Evolutionary conservation across 2,329 filamentous ascomycete genomes (phyloP).

Genomic region (Colletotrichum tamarilloi): DNA sequence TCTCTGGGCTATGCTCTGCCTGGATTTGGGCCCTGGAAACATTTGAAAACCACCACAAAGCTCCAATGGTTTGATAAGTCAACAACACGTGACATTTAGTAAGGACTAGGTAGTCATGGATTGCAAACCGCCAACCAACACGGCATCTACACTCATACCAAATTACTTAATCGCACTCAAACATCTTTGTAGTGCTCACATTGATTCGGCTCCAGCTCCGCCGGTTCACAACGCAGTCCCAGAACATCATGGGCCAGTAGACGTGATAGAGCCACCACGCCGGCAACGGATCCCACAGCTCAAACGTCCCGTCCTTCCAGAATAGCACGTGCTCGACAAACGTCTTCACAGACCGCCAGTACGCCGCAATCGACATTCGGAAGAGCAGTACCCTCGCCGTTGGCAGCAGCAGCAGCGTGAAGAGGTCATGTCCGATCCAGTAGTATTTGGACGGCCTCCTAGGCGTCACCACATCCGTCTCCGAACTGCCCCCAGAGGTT

Average conservation of each 20-base stretch:
- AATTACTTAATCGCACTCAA: slow-evolving; percentile 37
- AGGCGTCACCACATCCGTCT: slow-evolving; percentile 34
- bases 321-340: slow-evolving; percentile 53
- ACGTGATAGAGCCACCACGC: slow-evolving; percentile 68
- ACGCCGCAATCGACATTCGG: neutral
- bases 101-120: neutral
- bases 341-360: slow-evolving; percentile 37
- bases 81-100: neutral
- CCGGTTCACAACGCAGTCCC: slow-evolving; percentile 53
- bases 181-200: slow-evolving; percentile 67
- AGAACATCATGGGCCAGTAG: slow-evolving; percentile 66
- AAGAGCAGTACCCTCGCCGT: slow-evolving; percentile 55
- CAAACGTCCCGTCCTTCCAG: slow-evolving; percentile 68
- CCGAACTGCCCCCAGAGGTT: slow-evolving; percentile 34
- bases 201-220: slow-evolving; percentile 73
- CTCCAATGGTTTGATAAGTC: neutral
- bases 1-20: neutral
- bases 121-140: neutral
- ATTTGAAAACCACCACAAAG: neutral
- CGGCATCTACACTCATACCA: neutral
- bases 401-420: slow-evolving; percentile 61
- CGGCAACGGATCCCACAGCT: slow-evolving; percentile 65
- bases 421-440: slow-evolving; percentile 76
- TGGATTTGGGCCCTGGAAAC: no score
- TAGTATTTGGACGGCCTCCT: slow-evolving; percentile 54